Base-by-base conservation (phyloP, 257 asterid genomes). In the Buddleja alternifolia region DNA sequence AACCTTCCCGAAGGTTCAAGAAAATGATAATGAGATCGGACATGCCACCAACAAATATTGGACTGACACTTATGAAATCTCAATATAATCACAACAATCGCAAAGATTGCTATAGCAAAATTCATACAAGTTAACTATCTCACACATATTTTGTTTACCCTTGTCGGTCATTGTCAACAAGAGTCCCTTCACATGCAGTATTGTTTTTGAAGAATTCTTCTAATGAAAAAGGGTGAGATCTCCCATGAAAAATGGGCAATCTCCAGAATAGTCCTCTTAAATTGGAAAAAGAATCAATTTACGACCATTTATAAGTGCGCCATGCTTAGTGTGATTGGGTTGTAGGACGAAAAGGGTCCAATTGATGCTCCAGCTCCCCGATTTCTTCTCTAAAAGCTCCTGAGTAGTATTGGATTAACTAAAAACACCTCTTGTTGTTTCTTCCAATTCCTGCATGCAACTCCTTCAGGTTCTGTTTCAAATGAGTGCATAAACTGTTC, bases 401-500 rank as follows among this genome's bases (percentile, higher is more conserved):
- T 10, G 12, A 51, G 37, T 36, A 5, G 25, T 15, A 32, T 10
- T 7, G 15, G 17, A 44, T 44, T 45, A 9, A 25, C 46, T 0
- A 8, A 20, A 37, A 11, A 65, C 11, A 17, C 8, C 40, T 4
- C 11, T 40, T 6, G 16, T 14, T 3, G 8, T n/a, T 21, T 20
- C 14, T 7, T 66, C 29, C 21, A 21, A 21, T 66, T 36, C 29
- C 17, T 7, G 72, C 72, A 51, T 55, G 52, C 7, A 41, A n/a
- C n/a, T n/a, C n/a, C 51, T 7, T 7, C 24, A 24, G 39, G 2
- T 2, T 4, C 21, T 17, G 19, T n/a, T 34, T 34, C 46, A 57
- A 14, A 12, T 36, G 32, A 3, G 63, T 32, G 25, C 25, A 34
- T 57, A n/a, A 14, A 36, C n/a, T 24, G 45, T 25, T 24, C 10